Percentiles rank a stretch among this genome's conserved stretches.
phyloP scores from a whole-genome alignment of 2,329 filamentous ascomycete species.

The Achaetomium macrosporum region DNA sequence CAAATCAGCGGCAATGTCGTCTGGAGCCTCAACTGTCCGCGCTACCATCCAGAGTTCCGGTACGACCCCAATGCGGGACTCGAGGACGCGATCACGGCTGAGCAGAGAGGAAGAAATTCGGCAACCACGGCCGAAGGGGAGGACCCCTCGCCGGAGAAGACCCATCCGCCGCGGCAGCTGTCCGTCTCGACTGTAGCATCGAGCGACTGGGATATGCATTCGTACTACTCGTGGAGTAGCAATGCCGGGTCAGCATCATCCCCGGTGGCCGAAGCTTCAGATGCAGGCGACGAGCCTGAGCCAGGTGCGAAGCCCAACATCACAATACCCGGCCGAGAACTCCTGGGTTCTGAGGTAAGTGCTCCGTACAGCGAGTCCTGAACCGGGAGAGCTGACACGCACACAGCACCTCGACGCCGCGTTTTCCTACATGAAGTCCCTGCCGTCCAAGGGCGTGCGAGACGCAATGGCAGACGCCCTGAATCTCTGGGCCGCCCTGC shows the following conservation, averaged over 20 bases:
- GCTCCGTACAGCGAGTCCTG: neutral
- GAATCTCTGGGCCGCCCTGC: conserved; percentile 4
- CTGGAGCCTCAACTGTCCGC: conserved; percentile 13
- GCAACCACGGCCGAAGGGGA: neutral
- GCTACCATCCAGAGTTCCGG: conserved; percentile 7
- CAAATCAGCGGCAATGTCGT: conserved; percentile 11
- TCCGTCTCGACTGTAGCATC: too few species aligned
- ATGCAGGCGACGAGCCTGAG: too few species aligned
- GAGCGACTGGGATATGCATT: neutral
- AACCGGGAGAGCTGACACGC: neutral
- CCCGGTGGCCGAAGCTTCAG: too few species aligned
- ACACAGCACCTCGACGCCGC: conserved; percentile 3
- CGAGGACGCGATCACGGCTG: conserved; percentile 6
- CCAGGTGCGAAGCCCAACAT: neutral
- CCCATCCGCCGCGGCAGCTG: too few species aligned
- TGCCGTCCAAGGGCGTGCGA: conserved; percentile 5
- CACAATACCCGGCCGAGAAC: neutral
- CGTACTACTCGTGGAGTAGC: neutral
- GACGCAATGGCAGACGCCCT: conserved; percentile 2
- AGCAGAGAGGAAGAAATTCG: neutral
- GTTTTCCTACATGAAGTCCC: neutral
- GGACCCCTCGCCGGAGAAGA: neutral
- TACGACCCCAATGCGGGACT: conserved; percentile 11
- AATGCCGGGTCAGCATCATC: neutral
- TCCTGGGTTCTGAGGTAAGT: neutral